Conservation (phyloP, 768 basidiomycete genomes). For the Boletus subparvulus region DNA sequence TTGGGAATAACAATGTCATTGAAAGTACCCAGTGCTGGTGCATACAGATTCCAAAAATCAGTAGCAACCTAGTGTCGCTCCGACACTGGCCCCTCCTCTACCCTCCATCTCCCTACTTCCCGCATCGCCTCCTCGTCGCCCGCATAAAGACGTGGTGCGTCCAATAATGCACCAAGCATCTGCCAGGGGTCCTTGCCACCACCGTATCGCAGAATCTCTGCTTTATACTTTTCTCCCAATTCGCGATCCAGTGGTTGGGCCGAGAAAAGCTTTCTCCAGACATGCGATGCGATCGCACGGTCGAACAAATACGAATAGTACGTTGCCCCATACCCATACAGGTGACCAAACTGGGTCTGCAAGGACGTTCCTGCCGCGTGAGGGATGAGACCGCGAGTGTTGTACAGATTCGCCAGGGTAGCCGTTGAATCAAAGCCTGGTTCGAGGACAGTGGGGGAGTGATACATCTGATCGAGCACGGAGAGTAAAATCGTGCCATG, state of each 20-base stretch:
- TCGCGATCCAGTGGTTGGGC: slow-evolving; percentile 65
- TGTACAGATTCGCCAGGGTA: slow-evolving; percentile 58
- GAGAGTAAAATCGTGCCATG: slow-evolving; percentile 90
- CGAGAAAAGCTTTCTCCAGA: slow-evolving; percentile 78
- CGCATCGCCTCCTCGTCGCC: slow-evolving; percentile 87
- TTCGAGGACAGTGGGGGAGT: slow-evolving; percentile 61
- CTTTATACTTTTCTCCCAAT: slow-evolving; percentile 79
- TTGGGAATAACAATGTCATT: slow-evolving; percentile 1
- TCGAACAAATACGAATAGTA: slow-evolving; percentile 99
- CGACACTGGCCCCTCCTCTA: slow-evolving; percentile 68
- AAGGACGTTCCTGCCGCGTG: slow-evolving; percentile 84
- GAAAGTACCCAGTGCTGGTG: neutral
- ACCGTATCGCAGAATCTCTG: slow-evolving; percentile 73
- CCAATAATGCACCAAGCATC: slow-evolving; percentile 77
- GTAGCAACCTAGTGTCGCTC: slow-evolving; percentile 51
- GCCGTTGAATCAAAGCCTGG: slow-evolving; percentile 71
- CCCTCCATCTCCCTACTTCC: slow-evolving; percentile 85
- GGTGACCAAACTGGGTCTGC: slow-evolving; percentile 94
- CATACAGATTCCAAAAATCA: neutral
- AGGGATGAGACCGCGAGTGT: slow-evolving; percentile 75
- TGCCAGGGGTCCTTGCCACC: slow-evolving; percentile 94
- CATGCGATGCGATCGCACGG: slow-evolving; percentile 90
- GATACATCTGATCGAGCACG: slow-evolving; percentile 85
- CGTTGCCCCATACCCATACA: slow-evolving; percentile 95
- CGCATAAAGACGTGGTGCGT: slow-evolving; percentile 56